Evolutionary conservation across 768 basidiomycete species (phyloP).

Genomic region (Kwoniella dejecticola): DNA sequence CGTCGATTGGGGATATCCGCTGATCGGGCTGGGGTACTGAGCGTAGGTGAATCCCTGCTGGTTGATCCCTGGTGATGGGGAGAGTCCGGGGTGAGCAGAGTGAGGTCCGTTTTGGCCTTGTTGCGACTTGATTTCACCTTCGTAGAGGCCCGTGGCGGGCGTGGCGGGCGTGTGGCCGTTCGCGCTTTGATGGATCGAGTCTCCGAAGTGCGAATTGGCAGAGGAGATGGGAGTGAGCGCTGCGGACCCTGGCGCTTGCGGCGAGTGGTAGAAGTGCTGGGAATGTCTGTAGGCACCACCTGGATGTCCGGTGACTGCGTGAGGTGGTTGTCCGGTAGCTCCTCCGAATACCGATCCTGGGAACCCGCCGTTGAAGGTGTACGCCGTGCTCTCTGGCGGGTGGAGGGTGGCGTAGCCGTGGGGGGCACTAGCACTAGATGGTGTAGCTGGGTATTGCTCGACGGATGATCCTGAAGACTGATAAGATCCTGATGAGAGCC

Average conservation of each 20-base stretch:
- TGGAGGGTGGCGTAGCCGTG: constrained; percentile 49
- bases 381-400: constrained; percentile 47
- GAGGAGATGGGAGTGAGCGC: constrained; percentile 20
- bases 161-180: constrained; percentile 15
- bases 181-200: neutral
- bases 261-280: constrained; percentile 5
- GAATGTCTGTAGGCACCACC: neutral
- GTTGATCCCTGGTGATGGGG: constrained; percentile 16
- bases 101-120: neutral
- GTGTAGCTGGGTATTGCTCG: constrained; percentile 32
- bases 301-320: constrained; percentile 2
- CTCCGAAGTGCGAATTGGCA: constrained; percentile 2
- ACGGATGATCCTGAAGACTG: constrained; percentile 18
- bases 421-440: constrained; percentile 33
- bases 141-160: neutral
- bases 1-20: constrained; percentile 14
- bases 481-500: constrained; percentile 20
- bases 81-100: constrained; percentile 6
- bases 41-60: constrained; percentile 9
- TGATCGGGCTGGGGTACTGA: constrained; percentile 19
- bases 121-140: constrained; percentile 10
- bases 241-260: constrained; percentile 11
- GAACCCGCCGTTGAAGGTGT: constrained; percentile 34
- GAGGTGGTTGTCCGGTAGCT: constrained; percentile 7
- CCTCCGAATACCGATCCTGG: constrained; percentile 17